A percentile compares a stretch with the other conserved stretches of the same genome.
phyloP scores from a whole-genome alignment of 23 red algal genomes.

The Gracilariopsis chorda region DNA sequence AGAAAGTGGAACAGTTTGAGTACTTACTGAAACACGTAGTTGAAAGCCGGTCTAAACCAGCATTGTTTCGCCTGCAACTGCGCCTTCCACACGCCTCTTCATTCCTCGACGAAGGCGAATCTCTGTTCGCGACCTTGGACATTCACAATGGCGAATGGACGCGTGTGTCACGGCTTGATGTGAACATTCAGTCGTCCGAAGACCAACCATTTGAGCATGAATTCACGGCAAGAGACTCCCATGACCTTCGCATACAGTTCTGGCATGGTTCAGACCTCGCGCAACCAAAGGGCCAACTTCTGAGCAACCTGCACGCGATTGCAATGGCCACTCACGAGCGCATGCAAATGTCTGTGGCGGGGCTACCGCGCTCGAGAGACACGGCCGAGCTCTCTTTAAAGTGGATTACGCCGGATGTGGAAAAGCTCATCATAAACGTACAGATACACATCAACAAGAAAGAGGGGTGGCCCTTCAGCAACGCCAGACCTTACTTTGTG shows the following conservation, averaged over 20 bases:
- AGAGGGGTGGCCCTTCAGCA: constrained; percentile 49
- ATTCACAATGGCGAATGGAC: background rate
- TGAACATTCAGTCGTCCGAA: background rate
- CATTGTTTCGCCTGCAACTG: background rate
- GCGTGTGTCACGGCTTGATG: background rate
- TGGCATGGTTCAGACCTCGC: background rate
- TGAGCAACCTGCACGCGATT: background rate
- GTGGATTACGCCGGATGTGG: background rate
- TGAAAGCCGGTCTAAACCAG: background rate
- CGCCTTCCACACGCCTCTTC: background rate
- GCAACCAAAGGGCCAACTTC: background rate
- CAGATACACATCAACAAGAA: constrained; percentile 7
- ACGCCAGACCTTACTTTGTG: constrained; percentile 15
- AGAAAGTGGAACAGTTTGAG: background rate
- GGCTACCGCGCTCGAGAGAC: background rate
- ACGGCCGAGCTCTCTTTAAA: background rate
- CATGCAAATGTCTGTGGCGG: background rate
- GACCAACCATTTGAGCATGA: constrained; percentile 3
- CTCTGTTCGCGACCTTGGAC: background rate
- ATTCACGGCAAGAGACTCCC: background rate
- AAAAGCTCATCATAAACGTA: background rate
- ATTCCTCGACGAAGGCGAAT: background rate
- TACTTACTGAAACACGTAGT: background rate
- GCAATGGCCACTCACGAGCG: background rate
- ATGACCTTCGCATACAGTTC: background rate